These are phyloP conservation scores for Mycena sanguinolenta DNA, from an alignment of 768 basidiomycete species.

Conservation along the genomic window DNA sequence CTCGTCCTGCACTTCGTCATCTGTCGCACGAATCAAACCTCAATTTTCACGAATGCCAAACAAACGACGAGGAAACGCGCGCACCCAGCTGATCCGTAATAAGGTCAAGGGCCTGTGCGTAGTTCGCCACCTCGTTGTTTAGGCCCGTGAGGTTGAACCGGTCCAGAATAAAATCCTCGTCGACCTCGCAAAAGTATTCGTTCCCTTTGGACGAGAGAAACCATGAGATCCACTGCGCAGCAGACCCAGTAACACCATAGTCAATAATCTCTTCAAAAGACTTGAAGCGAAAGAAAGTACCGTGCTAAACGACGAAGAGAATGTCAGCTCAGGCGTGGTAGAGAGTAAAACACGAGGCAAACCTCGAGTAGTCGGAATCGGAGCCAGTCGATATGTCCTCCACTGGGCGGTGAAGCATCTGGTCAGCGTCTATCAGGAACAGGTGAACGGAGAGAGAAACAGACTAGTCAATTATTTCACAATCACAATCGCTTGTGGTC, in stretches of 20 bases:
- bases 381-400: slow-evolving; percentile 93
- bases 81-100: slow-evolving; percentile 95
- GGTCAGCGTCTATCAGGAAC: no score
- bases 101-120: slow-evolving; percentile 92
- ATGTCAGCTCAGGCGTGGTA: no score
- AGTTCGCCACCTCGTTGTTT: slow-evolving; percentile 96
- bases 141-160: slow-evolving; percentile 98
- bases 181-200: slow-evolving; percentile 99
- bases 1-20: slow-evolving; percentile 96
- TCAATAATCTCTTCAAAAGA: no score
- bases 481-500: no score
- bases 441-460: no score
- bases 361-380: slow-evolving; percentile 98
- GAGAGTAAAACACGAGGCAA: not conserved
- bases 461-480: no score
- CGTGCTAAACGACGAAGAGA: no score
- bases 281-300: no score
- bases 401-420: slow-evolving; percentile 58
- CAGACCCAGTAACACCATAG: no score
- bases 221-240: slow-evolving; percentile 93
- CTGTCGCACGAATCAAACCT: slow-evolving; percentile 54
- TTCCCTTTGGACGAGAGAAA: slow-evolving; percentile 97
- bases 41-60: not conserved
- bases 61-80: slow-evolving; percentile 39
- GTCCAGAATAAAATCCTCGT: slow-evolving; percentile 98